These are phyloP conservation scores for Fraxinus excelsior DNA, from an alignment of 257 asterid species.

Conservation along the genomic window DNA sequence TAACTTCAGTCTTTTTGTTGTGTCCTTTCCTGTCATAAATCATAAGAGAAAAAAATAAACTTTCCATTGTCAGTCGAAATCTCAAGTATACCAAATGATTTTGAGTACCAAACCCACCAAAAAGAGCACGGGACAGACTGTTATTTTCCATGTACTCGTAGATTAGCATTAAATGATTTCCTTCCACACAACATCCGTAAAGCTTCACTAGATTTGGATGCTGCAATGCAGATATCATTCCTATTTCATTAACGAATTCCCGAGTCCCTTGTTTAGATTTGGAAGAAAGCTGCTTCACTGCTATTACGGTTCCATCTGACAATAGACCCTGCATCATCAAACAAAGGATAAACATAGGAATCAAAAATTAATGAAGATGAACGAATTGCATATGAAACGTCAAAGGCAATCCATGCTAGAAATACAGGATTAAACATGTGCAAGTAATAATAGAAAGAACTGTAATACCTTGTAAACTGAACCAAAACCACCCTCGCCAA, in stretches of 20 bases:
- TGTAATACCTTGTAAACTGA: constrained; percentile 75
- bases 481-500: constrained; percentile 97
- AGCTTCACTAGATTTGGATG: constrained; percentile 90
- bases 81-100: neutral
- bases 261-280: constrained; percentile 88
- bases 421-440: neutral
- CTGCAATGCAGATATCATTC: constrained; percentile 82
- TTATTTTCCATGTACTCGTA: constrained; percentile 93
- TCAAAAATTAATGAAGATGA: constrained; percentile 10
- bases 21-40: constrained; percentile 47
- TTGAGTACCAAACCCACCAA: constrained; percentile 49
- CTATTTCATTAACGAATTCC: constrained; percentile 85
- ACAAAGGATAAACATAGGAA: neutral
- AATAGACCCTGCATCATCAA: constrained; percentile 55
- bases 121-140: constrained; percentile 74
- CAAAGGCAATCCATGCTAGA: neutral
- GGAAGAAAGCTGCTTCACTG: constrained; percentile 91
- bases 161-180: constrained; percentile 69
- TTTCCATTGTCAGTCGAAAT: neutral
- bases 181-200: constrained; percentile 88
- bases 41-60: constrained; percentile 16
- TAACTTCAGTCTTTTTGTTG: constrained; percentile 44
- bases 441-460: neutral
- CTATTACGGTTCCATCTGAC: constrained; percentile 83
- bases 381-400: neutral